Evolutionary conservation across 2,329 filamentous ascomycete genomes (phyloP).

Genomic region (Sclerotiophoma versabilis): DNA sequence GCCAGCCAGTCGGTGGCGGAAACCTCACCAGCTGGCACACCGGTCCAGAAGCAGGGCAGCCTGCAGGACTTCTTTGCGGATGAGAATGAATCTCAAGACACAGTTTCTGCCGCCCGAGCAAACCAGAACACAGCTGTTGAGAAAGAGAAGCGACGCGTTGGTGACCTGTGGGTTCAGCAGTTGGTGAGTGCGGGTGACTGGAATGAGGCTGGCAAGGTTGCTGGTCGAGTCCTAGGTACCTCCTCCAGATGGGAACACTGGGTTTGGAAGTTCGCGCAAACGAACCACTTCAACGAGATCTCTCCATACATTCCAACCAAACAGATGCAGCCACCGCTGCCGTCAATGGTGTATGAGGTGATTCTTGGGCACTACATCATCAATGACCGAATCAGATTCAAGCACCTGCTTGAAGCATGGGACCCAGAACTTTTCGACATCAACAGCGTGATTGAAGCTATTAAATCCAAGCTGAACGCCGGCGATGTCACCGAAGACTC

Average conservation of each 20-base stretch:
- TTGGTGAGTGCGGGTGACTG: conserved; percentile 78
- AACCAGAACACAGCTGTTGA: conserved; percentile 71
- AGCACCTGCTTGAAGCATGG: conserved; percentile 83
- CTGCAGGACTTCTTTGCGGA: conserved; percentile 76
- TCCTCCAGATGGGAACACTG: conserved; percentile 91
- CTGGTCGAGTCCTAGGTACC: conserved; percentile 81
- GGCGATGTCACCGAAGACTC: conserved; percentile 78
- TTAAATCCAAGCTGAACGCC: conserved; percentile 82
- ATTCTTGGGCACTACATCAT: conserved; percentile 89
- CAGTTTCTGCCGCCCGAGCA: conserved; percentile 65
- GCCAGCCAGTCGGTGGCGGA: conserved; percentile 48
- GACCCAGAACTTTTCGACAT: conserved; percentile 83
- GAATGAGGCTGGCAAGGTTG: conserved; percentile 78
- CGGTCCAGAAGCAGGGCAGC: conserved; percentile 53
- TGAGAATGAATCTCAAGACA: conserved; percentile 67
- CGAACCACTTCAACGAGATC: conserved; percentile 88
- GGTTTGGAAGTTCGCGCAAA: conserved; percentile 90
- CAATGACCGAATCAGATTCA: conserved; percentile 76
- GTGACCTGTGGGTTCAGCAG: conserved; percentile 91
- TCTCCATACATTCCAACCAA: conserved; percentile 80
- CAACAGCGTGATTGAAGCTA: conserved; percentile 74
- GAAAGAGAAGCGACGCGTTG: conserved; percentile 88
- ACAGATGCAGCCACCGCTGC: conserved; percentile 78
- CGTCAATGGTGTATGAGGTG: conserved; percentile 84
- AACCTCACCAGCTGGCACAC: conserved; percentile 52